Evolutionary conservation across 148 eudicot species (phyloP), one percentile per base, ranked within the genome.

Genomic region (Cornus florida): DNA sequence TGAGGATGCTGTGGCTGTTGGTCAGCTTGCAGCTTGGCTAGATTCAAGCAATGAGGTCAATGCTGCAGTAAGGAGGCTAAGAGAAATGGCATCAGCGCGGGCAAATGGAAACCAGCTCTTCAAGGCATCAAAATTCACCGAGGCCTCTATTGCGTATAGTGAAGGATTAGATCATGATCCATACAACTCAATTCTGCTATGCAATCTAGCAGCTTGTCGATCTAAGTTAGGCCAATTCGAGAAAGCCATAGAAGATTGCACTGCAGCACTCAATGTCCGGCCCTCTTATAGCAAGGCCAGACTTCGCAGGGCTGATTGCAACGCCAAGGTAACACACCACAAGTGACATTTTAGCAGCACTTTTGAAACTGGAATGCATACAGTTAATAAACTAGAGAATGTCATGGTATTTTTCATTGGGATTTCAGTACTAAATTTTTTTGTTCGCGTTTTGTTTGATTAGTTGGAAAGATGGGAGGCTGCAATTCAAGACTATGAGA

Each of bases 231-330:
- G 93, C 41, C 92, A 85, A 70, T 91, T 83, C 8, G 94, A 93
- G 83, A 89, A 90, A 72, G 90, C 91, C 14, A 64, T 89, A 4
- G 93, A 93, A 64, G 97, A 93, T 77, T 91, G 93, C 76, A 84
- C 83, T 8, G 70, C 82, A n/a, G 94, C 93, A 72, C 93, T 93
- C 57, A 71, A 9, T 62, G 72, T 91, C 2, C 80, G 79, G 67
- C 97, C 97, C 86, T 84, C 86, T 14, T 93, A 91, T 75, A 83
- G 81, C 38, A 93, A 89, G 83, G 97, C 93, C 59, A 91, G 92
- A 80, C 73, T 89, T 22, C 80, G 97, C 13, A 89, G 94, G 39
- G 97, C 94, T 35, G 81, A 89, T 69, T 93, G 94, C 78, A 78
- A 89, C 20, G 84, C 87, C 50, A 82, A 91, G 88, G 86, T 90